Evolutionary conservation across 2,329 filamentous ascomycete species (phyloP).

Genomic region (Calonectria naviculata): DNA sequence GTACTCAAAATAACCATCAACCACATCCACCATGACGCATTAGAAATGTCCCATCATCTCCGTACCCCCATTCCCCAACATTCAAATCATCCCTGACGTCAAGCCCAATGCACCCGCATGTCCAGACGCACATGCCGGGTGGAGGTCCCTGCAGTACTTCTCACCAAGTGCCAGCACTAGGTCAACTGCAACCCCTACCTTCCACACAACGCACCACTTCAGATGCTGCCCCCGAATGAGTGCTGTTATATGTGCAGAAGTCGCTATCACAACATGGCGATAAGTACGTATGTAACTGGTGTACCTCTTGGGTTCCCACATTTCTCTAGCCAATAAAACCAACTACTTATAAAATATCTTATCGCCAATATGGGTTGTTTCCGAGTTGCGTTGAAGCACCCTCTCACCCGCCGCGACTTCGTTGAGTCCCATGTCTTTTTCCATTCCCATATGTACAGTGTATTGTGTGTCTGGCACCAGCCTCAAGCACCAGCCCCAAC

Average conservation of each 20-base stretch:
- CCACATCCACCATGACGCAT: constrained; percentile 11
- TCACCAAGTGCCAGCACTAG: constrained; percentile 30
- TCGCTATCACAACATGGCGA: constrained; percentile 2
- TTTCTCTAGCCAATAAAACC: constrained; percentile 16
- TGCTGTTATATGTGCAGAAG: not conserved
- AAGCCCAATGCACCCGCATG: constrained; percentile 16
- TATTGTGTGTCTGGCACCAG: constrained; percentile 12
- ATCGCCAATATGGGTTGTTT: constrained; percentile 2
- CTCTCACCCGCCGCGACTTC: constrained; percentile 24
- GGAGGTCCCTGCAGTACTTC: constrained; percentile 15
- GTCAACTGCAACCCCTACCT: constrained; percentile 18
- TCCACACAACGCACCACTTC: constrained; percentile 12
- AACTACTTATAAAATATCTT: constrained; percentile 17
- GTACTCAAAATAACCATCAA: not conserved
- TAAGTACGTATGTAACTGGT: not conserved
- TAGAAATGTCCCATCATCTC: constrained; percentile 14
- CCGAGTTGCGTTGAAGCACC: constrained; percentile 28
- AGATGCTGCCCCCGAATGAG: not conserved
- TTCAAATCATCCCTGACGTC: constrained; percentile 33
- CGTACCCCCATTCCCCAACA: constrained; percentile 35
- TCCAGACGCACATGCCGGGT: not conserved
- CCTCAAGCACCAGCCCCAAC: constrained; percentile 34
- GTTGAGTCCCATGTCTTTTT: constrained; percentile 18
- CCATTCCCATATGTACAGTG: constrained; percentile 17
- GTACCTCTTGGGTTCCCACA: not conserved